A percentile compares a stretch with the other conserved stretches of the same genome.
Evolutionary conservation across 1,284 basidiomycete genomes (phyloP).

Genomic region (Cryptococcus deneoformans): DNA sequence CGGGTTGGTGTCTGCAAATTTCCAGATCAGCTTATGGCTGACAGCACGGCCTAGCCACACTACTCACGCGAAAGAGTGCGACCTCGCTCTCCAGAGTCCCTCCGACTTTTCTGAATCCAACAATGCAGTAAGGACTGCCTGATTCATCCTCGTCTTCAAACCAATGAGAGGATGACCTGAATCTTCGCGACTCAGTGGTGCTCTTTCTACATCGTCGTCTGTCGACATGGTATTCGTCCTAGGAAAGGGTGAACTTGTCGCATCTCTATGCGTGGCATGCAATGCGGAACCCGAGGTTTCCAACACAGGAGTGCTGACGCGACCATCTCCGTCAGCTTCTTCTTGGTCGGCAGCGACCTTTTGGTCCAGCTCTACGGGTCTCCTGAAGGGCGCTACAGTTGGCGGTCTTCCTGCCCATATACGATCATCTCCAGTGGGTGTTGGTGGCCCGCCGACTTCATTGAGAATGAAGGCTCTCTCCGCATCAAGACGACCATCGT

Average conservation of each 20-base stretch:
- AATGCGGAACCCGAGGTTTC: neutral
- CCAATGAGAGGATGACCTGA: conserved; percentile 30
- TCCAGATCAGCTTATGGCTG: conserved; percentile 30
- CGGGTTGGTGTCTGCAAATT: conserved; percentile 49
- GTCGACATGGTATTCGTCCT: conserved; percentile 37
- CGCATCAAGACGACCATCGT: conserved; percentile 1
- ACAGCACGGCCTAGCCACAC: neutral
- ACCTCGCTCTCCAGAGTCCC: conserved; percentile 44
- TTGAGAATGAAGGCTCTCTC: conserved; percentile 36
- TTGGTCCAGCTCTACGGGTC: conserved; percentile 62
- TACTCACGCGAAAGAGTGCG: conserved; percentile 39
- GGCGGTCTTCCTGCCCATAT: conserved; percentile 52
- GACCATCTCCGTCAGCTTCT: no score
- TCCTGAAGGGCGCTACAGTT: conserved; percentile 71
- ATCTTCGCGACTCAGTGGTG: conserved; percentile 21
- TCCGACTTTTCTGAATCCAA: conserved; percentile 42
- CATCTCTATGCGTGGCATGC: neutral
- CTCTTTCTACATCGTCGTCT: conserved; percentile 26
- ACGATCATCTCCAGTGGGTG: conserved; percentile 44
- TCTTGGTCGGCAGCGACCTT: neutral
- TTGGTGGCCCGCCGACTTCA: conserved; percentile 8
- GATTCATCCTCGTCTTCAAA: conserved; percentile 35
- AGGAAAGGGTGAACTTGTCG: conserved; percentile 28
- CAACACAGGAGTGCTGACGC: conserved; percentile 16
- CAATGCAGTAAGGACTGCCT: conserved; percentile 39